Evolutionary conservation across 1,139 yeast genomes (phyloP).

Genomic region (Magnusiomyces suaveolens): DNA sequence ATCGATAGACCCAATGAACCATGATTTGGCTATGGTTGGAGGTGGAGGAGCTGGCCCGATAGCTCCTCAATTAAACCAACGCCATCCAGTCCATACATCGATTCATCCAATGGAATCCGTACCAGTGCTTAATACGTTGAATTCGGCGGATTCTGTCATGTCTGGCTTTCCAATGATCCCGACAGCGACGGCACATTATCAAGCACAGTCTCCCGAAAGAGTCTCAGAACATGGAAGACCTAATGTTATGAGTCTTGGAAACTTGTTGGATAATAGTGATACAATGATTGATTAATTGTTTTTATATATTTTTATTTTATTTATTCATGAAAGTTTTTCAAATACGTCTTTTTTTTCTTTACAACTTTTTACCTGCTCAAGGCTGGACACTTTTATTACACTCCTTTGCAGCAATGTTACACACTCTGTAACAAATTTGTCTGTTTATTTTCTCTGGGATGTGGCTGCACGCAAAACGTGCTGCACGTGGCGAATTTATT

Average conservation of each 20-base stretch:
- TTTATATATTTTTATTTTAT: too few relatives aligned
- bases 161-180: neutral
- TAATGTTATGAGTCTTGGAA: conserved; percentile 5
- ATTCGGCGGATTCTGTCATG: neutral
- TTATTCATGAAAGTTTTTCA: neutral
- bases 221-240: neutral
- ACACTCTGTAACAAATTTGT: too few relatives aligned
- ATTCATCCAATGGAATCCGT: neutral
- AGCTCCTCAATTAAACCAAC: too few relatives aligned
- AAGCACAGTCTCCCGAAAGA: neutral
- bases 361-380: too few relatives aligned
- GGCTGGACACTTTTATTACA: too few relatives aligned
- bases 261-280: neutral
- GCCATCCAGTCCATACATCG: too few relatives aligned
- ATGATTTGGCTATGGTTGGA: neutral
- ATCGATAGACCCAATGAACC: neutral
- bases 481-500: neutral
- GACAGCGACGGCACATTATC: neutral
- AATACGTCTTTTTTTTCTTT: too few relatives aligned
- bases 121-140: neutral
- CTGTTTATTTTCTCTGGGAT: too few relatives aligned
- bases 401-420: too few relatives aligned
- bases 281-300: neutral
- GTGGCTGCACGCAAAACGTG: neutral
- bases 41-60: too few relatives aligned